Evolutionary conservation across 179 eudicot species (phyloP), one percentile per base, ranked within the genome.

Genomic region (Silene vulgaris): DNA sequence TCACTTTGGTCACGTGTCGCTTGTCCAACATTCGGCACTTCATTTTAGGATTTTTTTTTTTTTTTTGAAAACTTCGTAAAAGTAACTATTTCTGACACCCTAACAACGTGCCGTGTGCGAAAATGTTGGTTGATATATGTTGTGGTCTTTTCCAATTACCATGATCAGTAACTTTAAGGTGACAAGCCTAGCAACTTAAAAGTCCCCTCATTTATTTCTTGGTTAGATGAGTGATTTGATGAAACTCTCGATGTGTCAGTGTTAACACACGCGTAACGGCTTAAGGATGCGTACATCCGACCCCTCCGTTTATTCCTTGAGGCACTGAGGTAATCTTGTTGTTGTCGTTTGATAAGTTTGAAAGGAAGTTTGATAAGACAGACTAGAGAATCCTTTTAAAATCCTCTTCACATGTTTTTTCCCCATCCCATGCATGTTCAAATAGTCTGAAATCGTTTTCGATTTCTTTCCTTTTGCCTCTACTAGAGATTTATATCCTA

Each of bases 391-490:
- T 73, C 52, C 67, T 19, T 28, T 60, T 60, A 3, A 11, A 30
- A 32, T 62, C 57, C 54, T 16, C 40, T 5, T 26, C 60, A 50
- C 61, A 14, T 43, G 4, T 43, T 40, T 67, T 45, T 76, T 14
- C 35, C 45, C 16, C 59, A 17, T 2, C 35, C 21, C 52, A 4
- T 57, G 29, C 21, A n/a, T 69, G 20, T 8, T 56, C 7, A 20
- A 45, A 54, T 67, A 29, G 12, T 76, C 45, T 40, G 37, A 37
- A 57, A 76, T 67, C 67, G 13, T 45, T 30, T 67, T 68, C 23
- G 21, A 35, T 37, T 60, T 69, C 28, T 35, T 23, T 71, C 68
- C 73, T 52, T 71, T 69, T 50, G 59, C 45, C 20, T 74, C 28
- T 40, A 19, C 21, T n/a, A 32, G 45, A 54, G 52, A 59, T 30